Base-by-base conservation (phyloP, 441 rosid species). In the Euphorbia schlechtendalii region DNA sequence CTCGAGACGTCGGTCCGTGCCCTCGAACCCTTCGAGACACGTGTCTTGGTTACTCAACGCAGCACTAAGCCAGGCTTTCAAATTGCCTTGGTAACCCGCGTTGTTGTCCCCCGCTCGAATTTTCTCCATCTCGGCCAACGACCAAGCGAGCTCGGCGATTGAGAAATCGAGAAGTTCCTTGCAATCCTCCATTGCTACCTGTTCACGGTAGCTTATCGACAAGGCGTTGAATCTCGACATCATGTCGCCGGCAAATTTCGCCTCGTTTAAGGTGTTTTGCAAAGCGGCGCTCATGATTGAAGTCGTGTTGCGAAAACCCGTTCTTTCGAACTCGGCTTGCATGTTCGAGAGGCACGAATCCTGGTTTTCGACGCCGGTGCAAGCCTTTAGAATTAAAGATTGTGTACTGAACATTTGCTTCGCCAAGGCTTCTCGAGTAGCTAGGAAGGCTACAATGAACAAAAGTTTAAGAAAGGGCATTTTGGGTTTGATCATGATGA, bases 1-100 rank as follows among this genome's bases (percentile, higher is more conserved):
- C 71, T 82, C 85, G 0, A 84, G 71, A 41, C 69, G 86, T 7
- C 82, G 73, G 48, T 87, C 91, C 0, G 95, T 92, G 61, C 96
- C 96, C 69, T 89, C 93, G 7, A 87, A 92, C 4, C 96, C 98
- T 83, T 92, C 98, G 3, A 92, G 78, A 71, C 98, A 92, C 1
- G 98, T 89, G 46, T 92, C 98, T 76, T 84, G 98, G 75, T 92
- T 92, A 64, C 98, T 84, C 72, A 92, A 68, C 0, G 98, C 98
- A 8, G 95, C 98, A 61, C 98, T 92, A 14, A 92, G 81, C 98
- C 98, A 92, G 41, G 98, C 91, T 67, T 89, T 87, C 13, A 92
- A 80, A 62, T 89, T 86, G 7, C 96, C 96, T 66, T 82, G 81
- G 0, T 68, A 68, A 43, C 76, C 72, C 17, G 55, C 62, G 52